Conservation (phyloP, 768 basidiomycete genomes). For the Agrocybe chaxingu region DNA sequence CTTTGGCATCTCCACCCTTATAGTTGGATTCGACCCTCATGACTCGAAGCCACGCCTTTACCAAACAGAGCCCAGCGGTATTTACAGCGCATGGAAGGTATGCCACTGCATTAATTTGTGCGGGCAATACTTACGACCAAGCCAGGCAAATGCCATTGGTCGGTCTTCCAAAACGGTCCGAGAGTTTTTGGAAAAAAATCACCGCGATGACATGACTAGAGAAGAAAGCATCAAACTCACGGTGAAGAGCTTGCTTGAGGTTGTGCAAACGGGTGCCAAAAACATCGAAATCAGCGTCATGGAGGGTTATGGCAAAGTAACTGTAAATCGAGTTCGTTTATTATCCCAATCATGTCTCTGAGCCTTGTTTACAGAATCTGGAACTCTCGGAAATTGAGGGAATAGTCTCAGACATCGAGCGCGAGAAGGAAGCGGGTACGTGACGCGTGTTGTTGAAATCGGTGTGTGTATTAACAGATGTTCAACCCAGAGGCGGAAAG, state of each 20-base stretch:
- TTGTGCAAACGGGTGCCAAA: conserved; percentile 99
- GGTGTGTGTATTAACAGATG: background rate
- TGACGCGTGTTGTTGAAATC: conserved; percentile 6
- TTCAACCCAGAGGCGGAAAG: conserved; percentile 78
- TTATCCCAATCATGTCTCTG: background rate
- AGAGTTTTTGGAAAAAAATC: conserved; percentile 98
- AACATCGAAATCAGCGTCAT: conserved; percentile 99
- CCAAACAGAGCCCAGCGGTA: conserved; percentile 96
- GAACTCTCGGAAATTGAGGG: conserved; percentile 85
- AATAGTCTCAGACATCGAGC: conserved; percentile 91
- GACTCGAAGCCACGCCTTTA: conserved; percentile 87
- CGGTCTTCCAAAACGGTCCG: conserved; percentile 97
- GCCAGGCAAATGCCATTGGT: conserved; percentile 94
- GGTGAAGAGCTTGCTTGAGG: conserved; percentile 92
- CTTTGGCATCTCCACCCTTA: conserved; percentile 95
- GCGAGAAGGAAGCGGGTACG: conserved; percentile 93
- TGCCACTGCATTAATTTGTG: background rate
- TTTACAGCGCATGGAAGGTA: conserved; percentile 99
- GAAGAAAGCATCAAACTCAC: conserved; percentile 94
- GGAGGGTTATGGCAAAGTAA: conserved; percentile 92
- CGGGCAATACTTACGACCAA: no score
- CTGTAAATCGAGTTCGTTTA: conserved; percentile 45
- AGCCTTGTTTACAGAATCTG: conserved; percentile 57
- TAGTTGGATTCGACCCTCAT: conserved; percentile 95
- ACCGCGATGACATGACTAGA: conserved; percentile 83